Conservation (phyloP, 1,284 basidiomycete genomes). For the Ganoderma leucocontextum region DNA sequence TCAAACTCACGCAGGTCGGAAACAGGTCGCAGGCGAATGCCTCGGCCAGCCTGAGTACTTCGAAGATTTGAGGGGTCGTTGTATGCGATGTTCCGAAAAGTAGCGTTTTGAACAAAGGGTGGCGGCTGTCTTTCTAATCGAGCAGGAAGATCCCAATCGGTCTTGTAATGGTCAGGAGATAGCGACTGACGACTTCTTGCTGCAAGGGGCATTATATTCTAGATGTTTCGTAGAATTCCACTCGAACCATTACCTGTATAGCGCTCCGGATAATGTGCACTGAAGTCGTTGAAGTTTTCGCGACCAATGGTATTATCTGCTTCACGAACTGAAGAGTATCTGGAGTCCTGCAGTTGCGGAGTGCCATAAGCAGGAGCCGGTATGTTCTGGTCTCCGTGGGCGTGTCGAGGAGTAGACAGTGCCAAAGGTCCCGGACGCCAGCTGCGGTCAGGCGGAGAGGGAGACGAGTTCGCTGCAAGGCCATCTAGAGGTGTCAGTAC, state of each 20-base stretch:
- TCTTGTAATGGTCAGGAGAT: background rate
- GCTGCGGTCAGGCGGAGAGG: constrained; percentile 46
- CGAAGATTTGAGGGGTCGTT: constrained; percentile 24
- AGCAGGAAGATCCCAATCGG: background rate
- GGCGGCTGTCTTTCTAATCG: background rate
- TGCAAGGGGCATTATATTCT: background rate
- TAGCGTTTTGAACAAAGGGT: too few relatives aligned
- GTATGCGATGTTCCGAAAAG: constrained; percentile 18
- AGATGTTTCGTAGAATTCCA: background rate
- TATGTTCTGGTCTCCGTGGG: background rate
- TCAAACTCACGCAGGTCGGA: constrained; percentile 71
- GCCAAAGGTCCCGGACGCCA: background rate
- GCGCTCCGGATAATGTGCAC: background rate
- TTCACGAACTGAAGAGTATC: background rate
- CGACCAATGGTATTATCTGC: background rate
- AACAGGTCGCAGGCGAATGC: constrained; percentile 69
- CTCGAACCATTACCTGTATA: background rate
- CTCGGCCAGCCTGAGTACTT: constrained; percentile 49
- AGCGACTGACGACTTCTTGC: background rate
- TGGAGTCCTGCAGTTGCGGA: background rate
- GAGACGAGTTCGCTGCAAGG: constrained; percentile 48
- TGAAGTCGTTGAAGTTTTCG: background rate
- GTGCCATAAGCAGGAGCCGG: background rate
- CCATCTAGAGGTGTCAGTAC: background rate
- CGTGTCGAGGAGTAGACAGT: background rate